These are phyloP conservation scores for Aspergillus sp. DNA, from an alignment of 2,329 filamentous ascomycete species.

Conservation along the genomic window DNA sequence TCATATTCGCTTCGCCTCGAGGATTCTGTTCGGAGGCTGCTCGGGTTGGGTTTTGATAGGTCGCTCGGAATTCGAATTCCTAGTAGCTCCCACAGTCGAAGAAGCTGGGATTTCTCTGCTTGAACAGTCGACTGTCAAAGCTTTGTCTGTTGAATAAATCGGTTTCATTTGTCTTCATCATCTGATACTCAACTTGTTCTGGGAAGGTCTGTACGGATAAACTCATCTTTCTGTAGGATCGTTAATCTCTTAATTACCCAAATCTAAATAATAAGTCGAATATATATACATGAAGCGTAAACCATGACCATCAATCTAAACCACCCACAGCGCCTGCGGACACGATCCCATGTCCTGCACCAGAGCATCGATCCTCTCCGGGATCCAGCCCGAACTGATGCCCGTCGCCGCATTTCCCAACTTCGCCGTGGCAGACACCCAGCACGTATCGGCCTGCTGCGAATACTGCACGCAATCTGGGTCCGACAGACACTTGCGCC, in stretches of 20 bases:
- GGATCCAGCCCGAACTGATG: neutral
- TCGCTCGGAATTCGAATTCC: neutral
- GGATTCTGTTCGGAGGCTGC: neutral
- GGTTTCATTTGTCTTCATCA: too few species aligned
- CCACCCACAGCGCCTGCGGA: neutral
- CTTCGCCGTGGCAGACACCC: neutral
- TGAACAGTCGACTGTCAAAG: too few species aligned
- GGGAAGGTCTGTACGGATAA: too few species aligned
- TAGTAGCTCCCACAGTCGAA: too few species aligned
- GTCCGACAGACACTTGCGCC: neutral
- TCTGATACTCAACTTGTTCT: too few species aligned
- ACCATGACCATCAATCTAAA: neutral
- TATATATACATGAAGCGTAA: neutral
- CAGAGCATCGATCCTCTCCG: neutral
- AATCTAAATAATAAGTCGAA: neutral
- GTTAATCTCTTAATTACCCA: neutral
- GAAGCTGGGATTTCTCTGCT: too few species aligned
- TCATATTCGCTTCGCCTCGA: neutral
- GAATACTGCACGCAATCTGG: slow-evolving; percentile 8
- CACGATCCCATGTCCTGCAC: neutral
- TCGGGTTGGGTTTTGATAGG: neutral
- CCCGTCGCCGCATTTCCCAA: neutral
- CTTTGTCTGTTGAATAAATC: too few species aligned
- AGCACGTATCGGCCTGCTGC: slow-evolving; percentile 3
- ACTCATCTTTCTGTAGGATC: too few species aligned